Evolutionary conservation across 1,284 basidiomycete species (phyloP), one percentile per base, ranked within the genome.

Genomic region (Puccinia horiana): DNA sequence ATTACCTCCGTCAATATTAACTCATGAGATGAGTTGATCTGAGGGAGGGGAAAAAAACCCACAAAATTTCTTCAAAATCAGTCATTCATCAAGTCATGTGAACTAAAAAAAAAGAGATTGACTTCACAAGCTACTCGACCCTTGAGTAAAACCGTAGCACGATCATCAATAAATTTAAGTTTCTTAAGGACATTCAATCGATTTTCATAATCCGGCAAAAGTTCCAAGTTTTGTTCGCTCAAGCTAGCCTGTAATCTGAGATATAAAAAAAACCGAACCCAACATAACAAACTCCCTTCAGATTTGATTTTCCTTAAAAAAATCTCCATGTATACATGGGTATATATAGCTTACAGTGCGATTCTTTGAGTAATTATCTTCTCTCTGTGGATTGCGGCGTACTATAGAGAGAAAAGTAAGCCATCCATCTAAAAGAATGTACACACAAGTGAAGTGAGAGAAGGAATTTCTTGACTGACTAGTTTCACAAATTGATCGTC

Each of bases 61-160:
- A 44, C 23, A 37, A 12, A 44, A 77, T 82, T 29, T 0, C 61
- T 32, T 18, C 26, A 70, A 18, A 20, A 14, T 37, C 29, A 32
- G 14, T 29, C 44, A 49, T 23, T 44, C 40, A 49, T 26, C 23
- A 26, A 37, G 8, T 70, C 67, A 42, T 54, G 52, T 18, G 23
- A 40, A 11, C 63, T 40, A 40, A 42, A 40, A 29, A 9, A 32
- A 52, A 61, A 56, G 58, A 3, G 26, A 85, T 86, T 76, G 82
- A 94, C 94, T 89, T 99, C 97, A 89, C 97, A 99, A 29, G 97
- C 97, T 14, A 99, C 97, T 69, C 97, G 91, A 16, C 97, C 97
- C 87, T 99, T 99, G 83, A 99, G 90, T 35, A 95, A 90, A 0
- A 99, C 96, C 0, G 95, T 98, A 44, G 93, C 92, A 84, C 96